Percentiles rank a stretch among this genome's conserved stretches.
Evolutionary conservation across 169 alveolate genomes (phyloP).

Genomic region (Plasmodium relictum): DNA sequence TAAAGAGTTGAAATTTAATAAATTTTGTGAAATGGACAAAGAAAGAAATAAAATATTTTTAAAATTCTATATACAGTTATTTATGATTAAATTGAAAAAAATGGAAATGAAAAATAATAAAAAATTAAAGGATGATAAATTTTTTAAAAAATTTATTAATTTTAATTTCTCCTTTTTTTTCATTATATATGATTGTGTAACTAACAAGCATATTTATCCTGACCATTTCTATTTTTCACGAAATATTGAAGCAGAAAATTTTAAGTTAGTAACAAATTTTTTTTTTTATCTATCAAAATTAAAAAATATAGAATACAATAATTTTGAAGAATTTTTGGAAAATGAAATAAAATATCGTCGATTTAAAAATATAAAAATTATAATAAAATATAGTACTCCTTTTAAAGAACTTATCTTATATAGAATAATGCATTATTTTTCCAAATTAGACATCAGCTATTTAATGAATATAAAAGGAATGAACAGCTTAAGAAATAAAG

Average conservation of each 20-base stretch:
- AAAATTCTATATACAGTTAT: conserved; percentile 24
- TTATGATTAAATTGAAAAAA: conserved; percentile 33
- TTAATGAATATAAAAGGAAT: too few relatives aligned
- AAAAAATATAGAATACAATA: neutral
- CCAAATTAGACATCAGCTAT: conserved; percentile 2
- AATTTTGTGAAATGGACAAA: conserved; percentile 32
- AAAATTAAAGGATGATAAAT: conserved; percentile 40
- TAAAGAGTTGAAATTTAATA: conserved; percentile 19
- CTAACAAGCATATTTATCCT: conserved; percentile 8
- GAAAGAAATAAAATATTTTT: neutral
- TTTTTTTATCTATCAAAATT: conserved; percentile 10
- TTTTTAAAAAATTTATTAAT: conserved; percentile 59
- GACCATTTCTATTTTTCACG: conserved; percentile 4
- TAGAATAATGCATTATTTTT: conserved; percentile 17
- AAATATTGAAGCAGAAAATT: conserved; percentile 2
- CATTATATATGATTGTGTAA: conserved; percentile 32
- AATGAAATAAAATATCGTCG: conserved; percentile 17
- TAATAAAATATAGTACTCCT: conserved; percentile 32
- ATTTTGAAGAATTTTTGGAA: conserved; percentile 26
- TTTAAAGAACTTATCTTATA: conserved; percentile 2
- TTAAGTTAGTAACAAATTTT: conserved; percentile 2
- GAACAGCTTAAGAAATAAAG: neutral
- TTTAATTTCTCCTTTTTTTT: conserved; percentile 44
- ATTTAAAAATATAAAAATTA: conserved; percentile 14
- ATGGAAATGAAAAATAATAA: conserved; percentile 40